These are phyloP conservation scores for Conidiobolus incongruus DNA, from an alignment of 371 early-diverging fungal species.

Conservation along the genomic window DNA sequence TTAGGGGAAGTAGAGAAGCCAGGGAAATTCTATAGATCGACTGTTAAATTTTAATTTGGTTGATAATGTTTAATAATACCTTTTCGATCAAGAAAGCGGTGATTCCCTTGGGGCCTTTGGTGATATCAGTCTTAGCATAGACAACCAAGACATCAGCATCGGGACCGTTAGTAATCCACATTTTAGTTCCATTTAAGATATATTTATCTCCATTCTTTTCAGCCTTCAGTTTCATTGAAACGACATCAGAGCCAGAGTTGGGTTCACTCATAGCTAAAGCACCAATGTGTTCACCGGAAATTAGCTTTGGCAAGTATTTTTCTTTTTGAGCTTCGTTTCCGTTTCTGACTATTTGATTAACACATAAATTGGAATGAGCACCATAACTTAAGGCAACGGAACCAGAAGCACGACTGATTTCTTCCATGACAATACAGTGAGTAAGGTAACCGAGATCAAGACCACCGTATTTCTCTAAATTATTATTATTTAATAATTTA, in stretches of 20 bases:
- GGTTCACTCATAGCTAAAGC: slow-evolving; percentile 94
- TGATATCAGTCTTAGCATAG: slow-evolving; percentile 77
- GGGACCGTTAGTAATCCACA: slow-evolving; percentile 97
- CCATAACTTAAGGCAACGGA: slow-evolving; percentile 87
- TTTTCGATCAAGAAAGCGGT: slow-evolving; percentile 90
- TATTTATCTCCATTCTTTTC: slow-evolving; percentile 64
- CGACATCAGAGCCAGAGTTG: slow-evolving; percentile 83
- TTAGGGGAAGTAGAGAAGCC: slow-evolving; percentile 78
- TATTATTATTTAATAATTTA: slow-evolving; percentile 8
- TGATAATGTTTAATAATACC: slow-evolving; percentile 8
- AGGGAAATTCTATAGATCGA: slow-evolving; percentile 30
- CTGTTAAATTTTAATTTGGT: background rate
- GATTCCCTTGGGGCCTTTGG: slow-evolving; percentile 67
- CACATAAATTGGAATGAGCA: slow-evolving; percentile 92
- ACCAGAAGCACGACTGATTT: slow-evolving; percentile 72
- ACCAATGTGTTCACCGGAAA: slow-evolving; percentile 78
- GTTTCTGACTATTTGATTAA: slow-evolving; percentile 88
- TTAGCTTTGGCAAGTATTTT: slow-evolving; percentile 79
- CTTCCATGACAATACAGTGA: slow-evolving; percentile 87
- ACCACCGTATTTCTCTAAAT: slow-evolving; percentile 73
- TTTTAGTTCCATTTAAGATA: slow-evolving; percentile 67
- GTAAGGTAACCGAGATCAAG: slow-evolving; percentile 77
- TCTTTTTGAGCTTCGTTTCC: slow-evolving; percentile 73
- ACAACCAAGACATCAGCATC: slow-evolving; percentile 85
- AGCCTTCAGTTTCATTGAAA: slow-evolving; percentile 76